Evolutionary conservation across 2,329 filamentous ascomycete genomes (phyloP).

Genomic region (Rhynchosporium agropyri): DNA sequence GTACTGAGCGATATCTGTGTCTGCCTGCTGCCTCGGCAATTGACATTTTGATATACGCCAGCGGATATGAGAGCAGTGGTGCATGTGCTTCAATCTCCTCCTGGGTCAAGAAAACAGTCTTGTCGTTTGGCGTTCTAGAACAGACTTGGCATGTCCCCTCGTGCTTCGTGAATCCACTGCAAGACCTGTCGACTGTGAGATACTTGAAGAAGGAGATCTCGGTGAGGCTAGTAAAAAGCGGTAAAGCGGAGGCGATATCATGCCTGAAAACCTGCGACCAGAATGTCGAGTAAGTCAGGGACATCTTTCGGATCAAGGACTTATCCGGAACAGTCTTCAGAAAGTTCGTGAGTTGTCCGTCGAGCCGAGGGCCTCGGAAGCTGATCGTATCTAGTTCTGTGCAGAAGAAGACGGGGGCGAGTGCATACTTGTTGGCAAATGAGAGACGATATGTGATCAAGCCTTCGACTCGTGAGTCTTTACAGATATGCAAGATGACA

Average conservation of each 20-base stretch:
- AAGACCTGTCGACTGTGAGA: not conserved
- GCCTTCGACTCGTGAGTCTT: not conserved
- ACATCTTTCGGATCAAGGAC: not conserved
- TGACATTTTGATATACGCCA: too few relatives aligned
- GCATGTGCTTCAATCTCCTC: not conserved
- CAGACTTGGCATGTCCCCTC: not conserved
- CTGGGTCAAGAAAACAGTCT: not conserved
- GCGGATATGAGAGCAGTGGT: too few relatives aligned
- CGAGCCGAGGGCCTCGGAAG: not conserved
- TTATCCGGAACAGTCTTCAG: not conserved
- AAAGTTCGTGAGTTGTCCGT: not conserved
- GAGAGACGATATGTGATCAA: not conserved
- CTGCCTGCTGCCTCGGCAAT: too few relatives aligned
- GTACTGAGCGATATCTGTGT: too few relatives aligned
- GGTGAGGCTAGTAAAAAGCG: not conserved
- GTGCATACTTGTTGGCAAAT: not conserved
- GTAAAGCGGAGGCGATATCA: not conserved
- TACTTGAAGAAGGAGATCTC: not conserved
- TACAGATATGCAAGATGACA: not conserved
- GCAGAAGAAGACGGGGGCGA: not conserved
- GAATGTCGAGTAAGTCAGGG: not conserved
- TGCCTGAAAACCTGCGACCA: too few relatives aligned
- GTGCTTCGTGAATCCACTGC: not conserved
- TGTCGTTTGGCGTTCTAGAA: not conserved
- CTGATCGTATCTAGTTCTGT: not conserved